Evolutionary conservation across 768 basidiomycete species (phyloP), one percentile per base, ranked within the genome.

Genomic region (Mycena galericulata): DNA sequence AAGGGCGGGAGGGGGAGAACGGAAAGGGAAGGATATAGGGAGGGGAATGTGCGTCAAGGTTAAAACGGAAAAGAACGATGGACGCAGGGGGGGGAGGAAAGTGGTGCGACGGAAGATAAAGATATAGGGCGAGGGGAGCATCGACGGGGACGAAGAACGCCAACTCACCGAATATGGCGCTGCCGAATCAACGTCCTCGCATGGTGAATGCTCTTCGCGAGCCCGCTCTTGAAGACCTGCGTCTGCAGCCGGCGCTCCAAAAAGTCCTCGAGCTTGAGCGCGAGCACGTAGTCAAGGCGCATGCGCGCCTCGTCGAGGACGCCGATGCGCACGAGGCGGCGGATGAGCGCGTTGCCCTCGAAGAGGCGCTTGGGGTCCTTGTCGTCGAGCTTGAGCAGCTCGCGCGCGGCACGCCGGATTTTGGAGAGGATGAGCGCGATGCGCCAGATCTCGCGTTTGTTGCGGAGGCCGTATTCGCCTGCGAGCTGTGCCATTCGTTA

Each of bases 401-500:
- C 98, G 92, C 98, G 97, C 73, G 98, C 98, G 71, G 98, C 98
- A 92, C 98, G 96, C 88, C 98, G 97, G 80, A 99, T 99, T 89
- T 99, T 98, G 78, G 98, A 99, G 62, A 99, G 92, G 81, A 91
- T 91, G 78, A 99, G 92, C 81, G 95, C 91, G 82, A 99, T 99
- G 79, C 98, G 95, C 98, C 97, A 99, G 87, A 99, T 98, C 86
- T 99, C 98, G 81, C 97, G 94, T 89, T 99, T 99, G 94, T 98
- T 99, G 83, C 97, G 94, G 80, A 99, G 95, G 82, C 98, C 98
- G 88, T 97, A 99, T 86, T 99, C 98, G 84, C 98, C 97, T 60
- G 97, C 97, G 83, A 99, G 97, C 97, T 98, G 75, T 59, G 18
- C 46, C 40, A 27, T 68, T 57, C 30, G n/a, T 45, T 32, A 15